Percentiles rank a stretch among this genome's conserved stretches.
These are phyloP conservation scores for Odontarrhena argentea DNA, from an alignment of 345 rosid genomes.

Conservation along the genomic window DNA sequence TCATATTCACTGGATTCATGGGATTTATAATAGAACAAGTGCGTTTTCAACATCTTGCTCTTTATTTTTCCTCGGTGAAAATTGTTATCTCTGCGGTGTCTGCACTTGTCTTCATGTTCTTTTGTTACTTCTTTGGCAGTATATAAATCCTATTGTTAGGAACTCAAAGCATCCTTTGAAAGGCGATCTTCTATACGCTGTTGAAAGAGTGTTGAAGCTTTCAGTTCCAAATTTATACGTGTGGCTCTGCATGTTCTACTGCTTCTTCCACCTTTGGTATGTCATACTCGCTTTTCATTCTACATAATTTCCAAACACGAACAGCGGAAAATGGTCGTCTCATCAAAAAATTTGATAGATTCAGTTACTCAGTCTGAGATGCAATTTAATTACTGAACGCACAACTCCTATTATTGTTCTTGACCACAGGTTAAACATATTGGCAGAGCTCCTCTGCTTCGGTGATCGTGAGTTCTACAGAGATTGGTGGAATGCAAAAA, in stretches of 20 bases:
- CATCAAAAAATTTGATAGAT: not conserved
- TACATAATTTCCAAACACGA: not conserved
- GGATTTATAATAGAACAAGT: conserved; percentile 97
- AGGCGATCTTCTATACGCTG: conserved; percentile 76
- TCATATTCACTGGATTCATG: conserved; percentile 92
- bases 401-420: conserved; percentile 13
- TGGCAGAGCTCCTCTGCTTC: conserved; percentile 92
- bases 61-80: not conserved
- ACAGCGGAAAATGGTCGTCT: not conserved
- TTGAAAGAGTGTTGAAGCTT: conserved; percentile 96
- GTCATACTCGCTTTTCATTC: conserved; percentile 27
- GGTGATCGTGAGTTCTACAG: conserved; percentile 98
- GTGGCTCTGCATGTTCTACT: conserved; percentile 99
- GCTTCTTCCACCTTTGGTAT: conserved; percentile 96
- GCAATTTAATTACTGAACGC: conserved; percentile 18
- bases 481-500: conserved; percentile 99
- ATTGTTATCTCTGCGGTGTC: not conserved
- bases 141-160: conserved; percentile 92
- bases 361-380: conserved; percentile 13
- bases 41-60: conserved; percentile 33
- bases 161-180: conserved; percentile 96
- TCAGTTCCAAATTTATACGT: conserved; percentile 93
- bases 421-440: conserved; percentile 79
- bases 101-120: conserved; percentile 32
- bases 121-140: conserved; percentile 60